Percentiles rank a stretch among this genome's conserved stretches.
Conservation (phyloP, 2,329 filamentous ascomycete genomes). For the Epichloe uncinata region DNA sequence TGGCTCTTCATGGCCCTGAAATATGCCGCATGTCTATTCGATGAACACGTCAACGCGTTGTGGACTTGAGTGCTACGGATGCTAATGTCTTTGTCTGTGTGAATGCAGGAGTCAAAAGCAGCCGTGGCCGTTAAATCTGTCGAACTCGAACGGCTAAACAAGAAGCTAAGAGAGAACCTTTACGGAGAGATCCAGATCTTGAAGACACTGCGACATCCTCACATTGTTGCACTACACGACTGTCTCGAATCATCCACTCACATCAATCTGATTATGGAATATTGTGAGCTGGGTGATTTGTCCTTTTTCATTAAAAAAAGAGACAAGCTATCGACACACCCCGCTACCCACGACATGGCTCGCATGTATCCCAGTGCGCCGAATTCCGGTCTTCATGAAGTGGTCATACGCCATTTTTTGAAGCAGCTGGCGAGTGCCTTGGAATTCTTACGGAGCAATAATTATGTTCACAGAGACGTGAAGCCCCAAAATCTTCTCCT, state of each 20-base stretch:
- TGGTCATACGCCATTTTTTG: conserved; percentile 90
- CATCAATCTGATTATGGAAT: conserved; percentile 98
- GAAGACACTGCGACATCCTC: conserved; percentile 83
- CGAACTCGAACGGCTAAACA: conserved; percentile 78
- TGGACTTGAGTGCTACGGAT: background rate
- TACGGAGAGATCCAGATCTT: conserved; percentile 93
- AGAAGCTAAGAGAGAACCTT: conserved; percentile 92
- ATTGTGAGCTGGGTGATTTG: conserved; percentile 87
- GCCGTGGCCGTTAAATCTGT: conserved; percentile 95
- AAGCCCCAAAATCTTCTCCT: conserved; percentile 94
- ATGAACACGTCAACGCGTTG: no score
- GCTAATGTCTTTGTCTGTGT: background rate
- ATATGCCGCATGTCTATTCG: background rate
- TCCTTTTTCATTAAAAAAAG: conserved; percentile 95
- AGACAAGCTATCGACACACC: conserved; percentile 64
- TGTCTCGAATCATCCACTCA: conserved; percentile 77
- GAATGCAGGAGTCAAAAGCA: conserved; percentile 56
- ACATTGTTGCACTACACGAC: conserved; percentile 92
- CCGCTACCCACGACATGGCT: conserved; percentile 79
- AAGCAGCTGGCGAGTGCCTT: conserved; percentile 90
- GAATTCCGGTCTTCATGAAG: conserved; percentile 83
- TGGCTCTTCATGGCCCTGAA: background rate
- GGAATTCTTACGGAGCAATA: conserved; percentile 70
- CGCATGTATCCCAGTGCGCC: conserved; percentile 78
- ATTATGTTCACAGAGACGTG: conserved; percentile 91